Conservation (phyloP, 352 stramenopile genomes). For the Phytopythium vexans region DNA sequence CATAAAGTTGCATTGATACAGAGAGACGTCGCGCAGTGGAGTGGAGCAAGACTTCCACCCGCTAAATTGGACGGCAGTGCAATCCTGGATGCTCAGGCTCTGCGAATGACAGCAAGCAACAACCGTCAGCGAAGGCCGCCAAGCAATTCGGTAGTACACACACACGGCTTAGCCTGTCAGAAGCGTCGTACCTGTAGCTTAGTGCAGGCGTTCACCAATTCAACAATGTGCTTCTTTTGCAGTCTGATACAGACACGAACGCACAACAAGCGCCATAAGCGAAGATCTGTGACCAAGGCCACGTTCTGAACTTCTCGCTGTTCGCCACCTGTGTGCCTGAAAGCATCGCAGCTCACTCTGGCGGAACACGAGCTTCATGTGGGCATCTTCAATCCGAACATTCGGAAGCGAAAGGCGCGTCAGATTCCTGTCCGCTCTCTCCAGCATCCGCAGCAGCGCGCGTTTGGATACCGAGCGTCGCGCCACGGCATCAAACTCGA, state of each 20-base stretch:
- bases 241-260: conserved; percentile 15
- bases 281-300: background rate
- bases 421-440: conserved; percentile 31
- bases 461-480: conserved; percentile 8
- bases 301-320: background rate
- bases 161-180: conserved; percentile 3
- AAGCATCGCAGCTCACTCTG: conserved; percentile 37
- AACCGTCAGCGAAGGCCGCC: conserved; percentile 1
- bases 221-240: conserved; percentile 51
- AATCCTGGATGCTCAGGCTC: conserved; percentile 63
- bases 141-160: background rate
- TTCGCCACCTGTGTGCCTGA: conserved; percentile 42
- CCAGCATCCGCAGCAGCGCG: conserved; percentile 26
- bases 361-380: conserved; percentile 30
- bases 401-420: conserved; percentile 36
- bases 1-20: conserved; percentile 51
- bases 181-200: conserved; percentile 25
- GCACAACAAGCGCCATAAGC: too few relatives aligned
- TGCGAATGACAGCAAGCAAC: conserved; percentile 8
- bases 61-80: conserved; percentile 38
- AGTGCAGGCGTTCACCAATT: conserved; percentile 30
- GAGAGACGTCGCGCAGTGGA: conserved; percentile 31
- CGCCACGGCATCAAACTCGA: conserved; percentile 45
- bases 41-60: conserved; percentile 29
- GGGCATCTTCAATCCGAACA: conserved; percentile 39